Conservation (phyloP, 176 grass and related monocot species). For the Paspalum vaginatum region DNA sequence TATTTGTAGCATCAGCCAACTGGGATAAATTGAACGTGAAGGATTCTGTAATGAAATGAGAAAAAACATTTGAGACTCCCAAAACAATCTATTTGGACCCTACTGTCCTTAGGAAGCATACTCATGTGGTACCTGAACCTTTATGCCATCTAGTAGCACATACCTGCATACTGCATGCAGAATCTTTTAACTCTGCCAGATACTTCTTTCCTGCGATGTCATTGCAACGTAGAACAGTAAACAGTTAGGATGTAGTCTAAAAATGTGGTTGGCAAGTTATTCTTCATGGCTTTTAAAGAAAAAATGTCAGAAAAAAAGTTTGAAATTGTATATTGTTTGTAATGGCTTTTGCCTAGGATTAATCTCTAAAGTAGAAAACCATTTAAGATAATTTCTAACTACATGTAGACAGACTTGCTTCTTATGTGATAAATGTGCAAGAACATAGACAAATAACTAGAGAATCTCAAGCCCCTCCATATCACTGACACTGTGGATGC, state of each 20-base stretch:
- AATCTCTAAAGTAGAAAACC: background rate
- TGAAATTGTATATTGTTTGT: background rate
- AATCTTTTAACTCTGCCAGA: background rate
- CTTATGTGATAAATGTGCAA: no score
- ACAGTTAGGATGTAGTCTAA: no score
- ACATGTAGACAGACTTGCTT: no score
- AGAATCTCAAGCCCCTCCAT: no score
- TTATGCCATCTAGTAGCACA: background rate
- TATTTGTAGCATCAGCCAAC: conserved; percentile 41
- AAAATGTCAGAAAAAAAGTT: background rate
- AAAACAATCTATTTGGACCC: conserved; percentile 9
- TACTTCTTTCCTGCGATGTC: background rate
- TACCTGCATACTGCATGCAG: background rate
- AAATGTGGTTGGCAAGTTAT: no score
- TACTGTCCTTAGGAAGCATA: background rate
- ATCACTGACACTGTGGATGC: no score
- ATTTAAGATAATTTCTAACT: no score
- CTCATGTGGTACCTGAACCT: background rate
- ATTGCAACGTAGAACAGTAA: no score
- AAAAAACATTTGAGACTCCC: background rate
- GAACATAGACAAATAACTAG: no score
- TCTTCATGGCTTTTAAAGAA: no score
- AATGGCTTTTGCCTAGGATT: background rate
- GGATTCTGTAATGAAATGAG: conserved; percentile 9
- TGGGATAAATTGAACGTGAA: conserved; percentile 13